Evolutionary conservation across 2,329 filamentous ascomycete species (phyloP).

Genomic region (Incumbomyces lentus): DNA sequence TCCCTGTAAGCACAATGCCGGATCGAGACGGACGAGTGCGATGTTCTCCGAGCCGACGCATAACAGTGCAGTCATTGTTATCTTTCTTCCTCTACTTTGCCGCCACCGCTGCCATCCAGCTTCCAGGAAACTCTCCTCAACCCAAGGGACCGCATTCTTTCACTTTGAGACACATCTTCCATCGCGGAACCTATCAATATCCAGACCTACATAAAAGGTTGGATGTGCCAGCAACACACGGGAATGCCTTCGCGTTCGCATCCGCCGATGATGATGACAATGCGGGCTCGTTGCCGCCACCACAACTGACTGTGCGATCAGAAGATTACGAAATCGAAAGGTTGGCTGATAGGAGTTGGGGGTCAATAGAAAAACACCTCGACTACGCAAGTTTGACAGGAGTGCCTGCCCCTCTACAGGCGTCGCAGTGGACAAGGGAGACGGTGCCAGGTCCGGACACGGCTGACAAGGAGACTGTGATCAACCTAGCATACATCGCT

Average conservation of each 20-base stretch:
- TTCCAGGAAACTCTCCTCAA: background rate
- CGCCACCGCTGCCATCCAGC: slow-evolving; percentile 8
- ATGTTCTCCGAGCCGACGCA: slow-evolving; percentile 50
- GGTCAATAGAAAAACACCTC: slow-evolving; percentile 68
- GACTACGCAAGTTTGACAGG: slow-evolving; percentile 60
- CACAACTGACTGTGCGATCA: slow-evolving; percentile 45
- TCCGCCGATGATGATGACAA: slow-evolving; percentile 33
- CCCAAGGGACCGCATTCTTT: slow-evolving; percentile 9
- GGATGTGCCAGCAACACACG: slow-evolving; percentile 48
- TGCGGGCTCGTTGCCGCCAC: slow-evolving; percentile 22
- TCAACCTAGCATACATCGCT: slow-evolving; percentile 79
- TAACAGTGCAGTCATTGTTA: slow-evolving; percentile 54
- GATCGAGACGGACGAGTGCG: slow-evolving; percentile 8
- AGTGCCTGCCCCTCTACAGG: slow-evolving; percentile 55
- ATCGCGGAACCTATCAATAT: slow-evolving; percentile 74
- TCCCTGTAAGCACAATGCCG: background rate
- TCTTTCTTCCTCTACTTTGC: slow-evolving; percentile 54
- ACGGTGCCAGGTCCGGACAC: slow-evolving; percentile 69
- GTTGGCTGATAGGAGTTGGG: slow-evolving; percentile 64
- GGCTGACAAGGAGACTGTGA: slow-evolving; percentile 71
- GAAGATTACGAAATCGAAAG: slow-evolving; percentile 63
- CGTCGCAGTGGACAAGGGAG: slow-evolving; percentile 74
- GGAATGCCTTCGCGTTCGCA: slow-evolving; percentile 48
- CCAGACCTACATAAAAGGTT: slow-evolving; percentile 66
- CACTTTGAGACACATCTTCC: slow-evolving; percentile 78